These are phyloP conservation scores for Microcyclospora pomicola DNA, from an alignment of 2,329 filamentous ascomycete genomes.

Conservation along the genomic window DNA sequence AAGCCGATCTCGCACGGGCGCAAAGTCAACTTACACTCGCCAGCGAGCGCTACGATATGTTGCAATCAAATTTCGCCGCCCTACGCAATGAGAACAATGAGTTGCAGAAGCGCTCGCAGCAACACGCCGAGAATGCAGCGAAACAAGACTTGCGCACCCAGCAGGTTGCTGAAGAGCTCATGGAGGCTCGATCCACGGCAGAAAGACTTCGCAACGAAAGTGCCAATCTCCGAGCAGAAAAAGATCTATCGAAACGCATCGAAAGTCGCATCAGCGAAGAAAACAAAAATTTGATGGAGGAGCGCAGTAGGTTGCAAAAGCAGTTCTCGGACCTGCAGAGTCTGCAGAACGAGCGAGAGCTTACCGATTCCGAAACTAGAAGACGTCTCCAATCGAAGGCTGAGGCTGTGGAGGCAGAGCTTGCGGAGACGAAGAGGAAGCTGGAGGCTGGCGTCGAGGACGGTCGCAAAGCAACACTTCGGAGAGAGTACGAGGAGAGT, in stretches of 20 bases:
- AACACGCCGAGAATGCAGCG: slow-evolving; percentile 66
- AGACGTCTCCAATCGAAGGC: slow-evolving; percentile 66
- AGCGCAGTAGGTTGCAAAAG: slow-evolving; percentile 70
- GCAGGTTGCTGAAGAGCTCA: slow-evolving; percentile 82
- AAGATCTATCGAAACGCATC: slow-evolving; percentile 86
- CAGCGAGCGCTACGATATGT: slow-evolving; percentile 72
- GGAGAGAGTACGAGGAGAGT: slow-evolving; percentile 80
- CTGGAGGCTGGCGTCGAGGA: slow-evolving; percentile 73
- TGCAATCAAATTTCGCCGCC: slow-evolving; percentile 75
- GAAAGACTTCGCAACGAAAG: slow-evolving; percentile 86
- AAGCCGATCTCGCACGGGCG: slow-evolving; percentile 67
- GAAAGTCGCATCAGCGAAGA: slow-evolving; percentile 79
- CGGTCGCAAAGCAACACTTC: slow-evolving; percentile 63
- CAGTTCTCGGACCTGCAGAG: slow-evolving; percentile 75
- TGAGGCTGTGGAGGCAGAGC: slow-evolving; percentile 65
- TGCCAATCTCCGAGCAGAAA: slow-evolving; percentile 87
- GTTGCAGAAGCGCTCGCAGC: slow-evolving; percentile 67
- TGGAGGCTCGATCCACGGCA: slow-evolving; percentile 66
- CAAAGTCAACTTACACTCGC: slow-evolving; percentile 71
- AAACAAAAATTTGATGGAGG: slow-evolving; percentile 70
- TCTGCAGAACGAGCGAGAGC: slow-evolving; percentile 80
- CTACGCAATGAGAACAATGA: slow-evolving; percentile 75
- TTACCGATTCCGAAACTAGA: slow-evolving; percentile 66
- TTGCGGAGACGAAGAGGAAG: slow-evolving; percentile 67
- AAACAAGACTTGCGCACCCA: slow-evolving; percentile 84